Conservation (phyloP, 2,329 filamentous ascomycete species). For the Diaporthe vaccinii region DNA sequence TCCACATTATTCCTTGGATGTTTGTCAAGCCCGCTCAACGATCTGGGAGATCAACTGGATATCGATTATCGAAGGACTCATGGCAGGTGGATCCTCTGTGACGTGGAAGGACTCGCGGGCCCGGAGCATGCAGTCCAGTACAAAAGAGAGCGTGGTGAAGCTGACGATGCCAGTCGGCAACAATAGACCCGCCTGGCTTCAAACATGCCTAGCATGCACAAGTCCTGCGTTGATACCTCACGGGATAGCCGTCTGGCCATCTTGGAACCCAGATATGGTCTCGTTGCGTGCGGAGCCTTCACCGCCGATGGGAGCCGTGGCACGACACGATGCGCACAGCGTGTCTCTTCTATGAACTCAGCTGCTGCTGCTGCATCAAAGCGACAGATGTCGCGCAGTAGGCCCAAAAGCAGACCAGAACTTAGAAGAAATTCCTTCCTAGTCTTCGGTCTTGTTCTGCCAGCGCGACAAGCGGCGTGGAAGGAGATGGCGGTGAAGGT, state of each 20-base stretch:
- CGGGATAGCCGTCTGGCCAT: constrained; percentile 5
- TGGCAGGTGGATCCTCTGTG: constrained; percentile 8
- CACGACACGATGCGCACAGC: constrained; percentile 6
- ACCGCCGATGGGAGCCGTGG: constrained; percentile 9
- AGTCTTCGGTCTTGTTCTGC: constrained; percentile 22
- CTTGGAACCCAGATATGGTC: constrained; percentile 2
- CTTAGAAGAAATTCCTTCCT: not conserved
- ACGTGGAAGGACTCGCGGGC: constrained; percentile 6
- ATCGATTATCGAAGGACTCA: not conserved
- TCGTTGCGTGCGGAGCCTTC: constrained; percentile 9
- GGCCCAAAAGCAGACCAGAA: constrained; percentile 9
- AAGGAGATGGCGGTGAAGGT: constrained; percentile 37
- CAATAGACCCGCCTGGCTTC: not conserved
- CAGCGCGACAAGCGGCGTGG: constrained; percentile 36
- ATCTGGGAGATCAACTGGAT: constrained; percentile 8
- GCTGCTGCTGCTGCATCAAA: not conserved
- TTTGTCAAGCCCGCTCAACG: not conserved
- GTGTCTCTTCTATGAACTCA: not conserved
- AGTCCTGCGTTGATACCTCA: constrained; percentile 21
- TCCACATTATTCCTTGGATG: not conserved
- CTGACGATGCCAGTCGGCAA: constrained; percentile 19
- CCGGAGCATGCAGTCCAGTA: not conserved
- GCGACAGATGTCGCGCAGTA: constrained; percentile 32
- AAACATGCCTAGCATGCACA: constrained; percentile 9
- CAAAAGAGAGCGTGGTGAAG: constrained; percentile 1